Base-by-base conservation (phyloP, 1,284 basidiomycete species). In the Amylostereum chailletii region DNA sequence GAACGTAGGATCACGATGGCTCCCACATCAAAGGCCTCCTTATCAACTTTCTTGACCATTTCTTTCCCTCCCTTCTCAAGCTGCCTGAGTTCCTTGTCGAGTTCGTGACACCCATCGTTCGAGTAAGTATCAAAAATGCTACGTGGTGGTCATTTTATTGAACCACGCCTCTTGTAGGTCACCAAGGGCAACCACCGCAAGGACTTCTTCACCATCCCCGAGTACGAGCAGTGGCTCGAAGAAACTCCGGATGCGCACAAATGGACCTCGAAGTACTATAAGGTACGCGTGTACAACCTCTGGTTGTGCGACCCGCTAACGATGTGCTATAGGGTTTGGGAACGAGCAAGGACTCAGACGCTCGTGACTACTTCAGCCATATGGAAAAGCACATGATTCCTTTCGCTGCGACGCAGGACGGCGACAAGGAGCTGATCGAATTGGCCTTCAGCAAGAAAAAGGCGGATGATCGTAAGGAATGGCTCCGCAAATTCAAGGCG, bases 361-460 rank as follows among this genome's bases (percentile, higher is more conserved):
- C 90, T 37, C 86, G 91, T 50, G 86, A 89, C 58, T 99, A 99
- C 70, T 99, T 99, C 67, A 76, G 85, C 54, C 80, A 90, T 59
- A 92, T 99, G 80, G 77, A 78, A 61, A 94, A 88, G 63, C 96
- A 99, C 65, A 88, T 95, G 77, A 88, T 99, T 49, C 86, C 91
- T 0, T 99, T 99, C 68, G 79, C 89, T 1, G 72, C 84, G 1
- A 86, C 84, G 7, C 79, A 88, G 60, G 78, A 86, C 0, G 93
- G 86, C 2, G 96, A 99, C 59, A 83, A 82, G 48, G 83, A 86
- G 3, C 76, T 99, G 37, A 96, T 99, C 55, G 95, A 99, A 49
- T 84, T 99, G 55, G 96, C 96, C 0, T 99, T 99, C 76, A 98
- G 92, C 75, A 99, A 99, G 81, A 99, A 98, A 76, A 98, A 96